Evolutionary conservation across 352 stramenopile genomes (phyloP).

Genomic region (Pythium monospermum): DNA sequence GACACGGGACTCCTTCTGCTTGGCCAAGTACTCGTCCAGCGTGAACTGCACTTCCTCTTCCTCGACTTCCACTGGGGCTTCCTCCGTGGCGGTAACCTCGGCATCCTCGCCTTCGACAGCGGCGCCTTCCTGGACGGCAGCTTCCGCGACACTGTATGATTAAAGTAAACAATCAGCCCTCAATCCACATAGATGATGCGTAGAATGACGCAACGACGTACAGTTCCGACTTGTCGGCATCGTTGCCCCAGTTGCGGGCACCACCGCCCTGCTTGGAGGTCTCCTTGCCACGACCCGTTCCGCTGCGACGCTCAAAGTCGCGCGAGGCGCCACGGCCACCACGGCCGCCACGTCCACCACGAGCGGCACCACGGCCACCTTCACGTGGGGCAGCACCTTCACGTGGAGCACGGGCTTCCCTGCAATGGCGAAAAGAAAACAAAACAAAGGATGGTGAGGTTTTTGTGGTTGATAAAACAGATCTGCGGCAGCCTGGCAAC

Average conservation of each 20-base stretch:
- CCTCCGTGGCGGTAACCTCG: conserved; percentile 39
- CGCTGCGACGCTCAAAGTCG: conserved; percentile 91
- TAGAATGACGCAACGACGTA: no score
- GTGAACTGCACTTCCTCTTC: conserved; percentile 84
- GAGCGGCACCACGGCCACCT: conserved; percentile 41
- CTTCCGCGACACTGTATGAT: conserved; percentile 28
- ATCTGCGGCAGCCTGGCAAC: conserved; percentile 1
- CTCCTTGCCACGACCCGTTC: conserved; percentile 94
- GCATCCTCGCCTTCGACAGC: conserved; percentile 18
- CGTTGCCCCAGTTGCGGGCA: conserved; percentile 96
- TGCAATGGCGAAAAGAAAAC: conserved; percentile 2
- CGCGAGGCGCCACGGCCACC: conserved; percentile 64
- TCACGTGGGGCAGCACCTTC: conserved; percentile 41
- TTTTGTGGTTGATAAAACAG: background rate
- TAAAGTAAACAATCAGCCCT: no score
- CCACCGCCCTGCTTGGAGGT: conserved; percentile 93
- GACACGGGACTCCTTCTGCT: conserved; percentile 71
- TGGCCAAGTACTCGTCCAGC: conserved; percentile 76
- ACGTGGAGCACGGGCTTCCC: conserved; percentile 31
- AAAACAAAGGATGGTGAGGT: background rate
- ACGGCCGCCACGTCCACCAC: conserved; percentile 42
- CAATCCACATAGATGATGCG: no score
- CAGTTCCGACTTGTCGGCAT: conserved; percentile 90
- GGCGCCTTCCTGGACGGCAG: conserved; percentile 28
- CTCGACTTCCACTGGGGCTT: conserved; percentile 46